Evolutionary conservation across 768 basidiomycete genomes (phyloP), one percentile per base, ranked within the genome.

Genomic region (Pulveroboletus sp.): DNA sequence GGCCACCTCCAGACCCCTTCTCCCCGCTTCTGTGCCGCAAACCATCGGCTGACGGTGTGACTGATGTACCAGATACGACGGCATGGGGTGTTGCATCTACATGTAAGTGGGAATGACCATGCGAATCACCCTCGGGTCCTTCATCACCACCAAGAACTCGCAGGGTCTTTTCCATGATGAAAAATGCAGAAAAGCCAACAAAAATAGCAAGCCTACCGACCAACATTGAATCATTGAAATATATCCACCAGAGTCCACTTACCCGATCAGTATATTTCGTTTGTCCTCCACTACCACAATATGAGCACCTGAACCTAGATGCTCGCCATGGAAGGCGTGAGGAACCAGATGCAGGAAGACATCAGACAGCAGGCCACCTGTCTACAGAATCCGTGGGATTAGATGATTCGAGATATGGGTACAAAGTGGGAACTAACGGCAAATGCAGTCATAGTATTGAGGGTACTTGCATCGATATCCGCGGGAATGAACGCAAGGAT

Each of bases 381-480:
- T 93, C 80, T 90, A 58, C 42, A 51, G 54, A 42, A 58, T 43
- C 35, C 38, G 44, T 60, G 46, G 59, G 55, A 59, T 47, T 46
- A 53, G 43, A 52, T 54, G 27, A 56, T 57, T 50, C 50, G 26
- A 39, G 44, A 53, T 30, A 36, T 18, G 8, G 18, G 48, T 46
- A 27, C 50, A 43, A 56, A 38, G 38, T 38, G 46, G 49, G 51
- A 43, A 66, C 85, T 66, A 66, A 89, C 88, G 52, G 92, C 92
- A 66, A 93, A 93, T 6, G 92, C 89, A 31, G 91, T 93, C 91
- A 93, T 93, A 11, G 89, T 92, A 61, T 93, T 93, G 51, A 94
- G 77, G 39, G 90, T 92, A 65, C 89, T 76, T 14, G 78, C 76
- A 68, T 86, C 83, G 62, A 95, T 91, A 66, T 92, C 76, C 46